phyloP scores from a whole-genome alignment of 2,329 filamentous ascomycete species.

The Pyricularia sp. region DNA sequence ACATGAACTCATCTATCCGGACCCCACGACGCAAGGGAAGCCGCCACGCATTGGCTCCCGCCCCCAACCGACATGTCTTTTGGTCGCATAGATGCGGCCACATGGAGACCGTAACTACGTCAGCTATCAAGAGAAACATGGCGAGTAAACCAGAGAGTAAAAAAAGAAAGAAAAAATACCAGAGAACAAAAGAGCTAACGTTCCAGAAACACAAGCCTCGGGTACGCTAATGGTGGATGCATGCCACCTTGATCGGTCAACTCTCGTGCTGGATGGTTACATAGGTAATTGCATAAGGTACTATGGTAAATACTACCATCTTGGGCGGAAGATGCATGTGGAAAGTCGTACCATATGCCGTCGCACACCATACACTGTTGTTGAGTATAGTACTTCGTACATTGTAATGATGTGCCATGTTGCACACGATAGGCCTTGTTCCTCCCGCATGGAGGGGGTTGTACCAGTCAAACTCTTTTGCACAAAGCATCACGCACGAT shows the following conservation, averaged over 20 bases:
- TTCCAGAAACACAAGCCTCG: background rate
- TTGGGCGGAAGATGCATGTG: background rate
- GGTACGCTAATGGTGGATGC: background rate
- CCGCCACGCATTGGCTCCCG: background rate
- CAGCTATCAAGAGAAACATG: background rate
- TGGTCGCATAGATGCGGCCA: background rate
- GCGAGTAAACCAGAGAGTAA: background rate
- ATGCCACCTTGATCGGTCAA: background rate
- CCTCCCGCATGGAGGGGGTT: background rate
- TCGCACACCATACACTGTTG: background rate
- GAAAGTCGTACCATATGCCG: background rate
- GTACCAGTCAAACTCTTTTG: background rate
- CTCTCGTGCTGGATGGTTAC: background rate
- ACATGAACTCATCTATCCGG: background rate
- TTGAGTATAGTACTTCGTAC: background rate
- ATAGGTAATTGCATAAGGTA: background rate
- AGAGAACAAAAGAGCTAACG: background rate
- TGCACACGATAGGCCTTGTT: background rate
- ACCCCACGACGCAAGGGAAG: background rate
- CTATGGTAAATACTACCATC: background rate
- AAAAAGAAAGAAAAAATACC: background rate
- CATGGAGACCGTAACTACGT: background rate
- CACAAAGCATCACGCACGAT: background rate
- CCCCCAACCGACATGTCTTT: background rate
- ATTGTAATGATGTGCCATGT: background rate